A percentile compares a stretch with the other conserved stretches of the same genome.
These are phyloP conservation scores for Stephania cephalantha DNA, from an alignment of 164 flowering plant genomes.

Conservation along the genomic window DNA sequence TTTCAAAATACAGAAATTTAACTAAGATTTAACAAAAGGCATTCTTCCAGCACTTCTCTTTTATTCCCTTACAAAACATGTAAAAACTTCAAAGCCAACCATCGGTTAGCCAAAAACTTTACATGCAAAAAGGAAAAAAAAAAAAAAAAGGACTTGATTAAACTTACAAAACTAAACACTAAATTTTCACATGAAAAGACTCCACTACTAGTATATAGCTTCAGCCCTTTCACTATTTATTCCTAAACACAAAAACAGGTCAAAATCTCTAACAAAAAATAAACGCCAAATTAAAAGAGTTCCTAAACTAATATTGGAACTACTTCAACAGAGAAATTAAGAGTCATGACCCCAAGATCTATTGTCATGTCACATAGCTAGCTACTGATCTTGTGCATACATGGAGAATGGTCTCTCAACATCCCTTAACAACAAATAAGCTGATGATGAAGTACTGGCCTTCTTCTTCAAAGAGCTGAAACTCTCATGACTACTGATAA, in stretches of 20 bases:
- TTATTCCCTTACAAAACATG: background rate
- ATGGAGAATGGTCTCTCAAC: background rate
- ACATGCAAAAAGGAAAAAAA: background rate
- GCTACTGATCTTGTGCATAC: background rate
- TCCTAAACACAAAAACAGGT: background rate
- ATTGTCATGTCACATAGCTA: no score
- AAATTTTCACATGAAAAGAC: background rate
- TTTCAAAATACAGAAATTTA: no score
- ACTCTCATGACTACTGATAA: background rate
- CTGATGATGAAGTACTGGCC: background rate
- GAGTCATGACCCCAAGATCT: background rate
- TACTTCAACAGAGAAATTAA: background rate
- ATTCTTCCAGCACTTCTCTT: background rate
- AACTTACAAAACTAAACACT: background rate
- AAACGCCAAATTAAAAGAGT: background rate
- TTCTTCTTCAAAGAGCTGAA: background rate
- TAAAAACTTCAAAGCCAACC: background rate
- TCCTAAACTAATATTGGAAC: background rate
- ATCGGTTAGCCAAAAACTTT: background rate
- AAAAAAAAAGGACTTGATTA: background rate
- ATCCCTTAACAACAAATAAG: background rate
- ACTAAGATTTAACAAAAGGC: background rate
- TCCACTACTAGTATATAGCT: background rate
- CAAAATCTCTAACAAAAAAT: background rate
- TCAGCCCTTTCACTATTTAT: background rate